Base-by-base conservation (phyloP, 1,139 yeast genomes). In the Kodamaea fungicola region DNA sequence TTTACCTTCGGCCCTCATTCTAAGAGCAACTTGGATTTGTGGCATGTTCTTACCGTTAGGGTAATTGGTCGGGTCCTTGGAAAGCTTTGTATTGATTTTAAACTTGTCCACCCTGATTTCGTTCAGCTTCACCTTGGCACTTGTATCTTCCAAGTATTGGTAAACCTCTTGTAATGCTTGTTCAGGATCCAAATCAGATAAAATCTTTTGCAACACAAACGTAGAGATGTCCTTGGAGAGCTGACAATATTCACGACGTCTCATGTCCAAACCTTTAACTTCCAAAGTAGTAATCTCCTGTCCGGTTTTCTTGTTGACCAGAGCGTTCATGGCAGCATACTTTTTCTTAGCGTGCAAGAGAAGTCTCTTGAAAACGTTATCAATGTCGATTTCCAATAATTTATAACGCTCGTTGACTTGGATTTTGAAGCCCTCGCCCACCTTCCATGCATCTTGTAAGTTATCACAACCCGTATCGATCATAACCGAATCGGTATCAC, bases 401-500 rank as follows among this genome's bases (percentile, higher is more conserved):
- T 78, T 76, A 61, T 94, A 94, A 39, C 95, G 75, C 53, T 89
- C 95, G 59, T 94, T 94, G 39, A 94, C 97, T 44, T 80, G 75
- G 35, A 71, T 60, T 59, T 92, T 92, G 65, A 94, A 90, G 39
- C 83, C 83, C 35, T 83, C 81, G 32, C 97, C 99, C 47, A 89
- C 83, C 51, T 75, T 75, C 31, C 87, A 62, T 0, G 98, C 96
- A 32, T 86, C 96, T 25, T 65, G 62, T 54, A 76, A 84, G 30
- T 67, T 73, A 40, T 74, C 78, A 31, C 79, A 83, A 31, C 90
- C 90, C 2, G 97, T 89, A 59, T 92, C 95, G 55, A 94, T 89
- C 99, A 94, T 94, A 38, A 94, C 97, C 26, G 98, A 94, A 68
- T 94, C 99, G 0, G 99, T 94, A 67, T 94, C 99, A 71, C 99